Conservation (phyloP, 1,284 basidiomycete genomes). For the Cystobasidium pallidum region DNA sequence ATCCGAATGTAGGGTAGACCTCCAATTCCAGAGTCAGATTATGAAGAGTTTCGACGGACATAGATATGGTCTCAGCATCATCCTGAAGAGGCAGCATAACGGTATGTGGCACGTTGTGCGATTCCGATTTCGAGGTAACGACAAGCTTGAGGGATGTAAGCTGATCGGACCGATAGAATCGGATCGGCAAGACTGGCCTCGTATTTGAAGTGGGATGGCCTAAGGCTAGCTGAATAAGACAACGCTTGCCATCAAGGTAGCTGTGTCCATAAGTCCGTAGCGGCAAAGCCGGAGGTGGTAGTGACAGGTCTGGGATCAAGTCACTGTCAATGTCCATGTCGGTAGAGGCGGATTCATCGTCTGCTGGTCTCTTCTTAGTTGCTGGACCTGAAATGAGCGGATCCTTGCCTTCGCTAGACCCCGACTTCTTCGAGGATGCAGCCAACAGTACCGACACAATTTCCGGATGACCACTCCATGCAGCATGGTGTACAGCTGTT, state of each 20-base stretch:
- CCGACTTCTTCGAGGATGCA: conserved; percentile 51
- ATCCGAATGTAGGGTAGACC: conserved; percentile 97
- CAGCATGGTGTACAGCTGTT: conserved; percentile 88
- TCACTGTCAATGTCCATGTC: conserved; percentile 63
- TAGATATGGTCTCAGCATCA: conserved; percentile 80
- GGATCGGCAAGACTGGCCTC: conserved; percentile 48
- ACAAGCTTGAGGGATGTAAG: conserved; percentile 86
- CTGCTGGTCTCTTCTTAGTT: conserved; percentile 11
- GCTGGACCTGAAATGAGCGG: neutral
- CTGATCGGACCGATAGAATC: conserved; percentile 60
- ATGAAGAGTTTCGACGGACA: conserved; percentile 78
- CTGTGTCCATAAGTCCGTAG: conserved; percentile 88
- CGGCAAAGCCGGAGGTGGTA: conserved; percentile 98
- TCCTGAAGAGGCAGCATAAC: conserved; percentile 82
- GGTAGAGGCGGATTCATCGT: conserved; percentile 30
- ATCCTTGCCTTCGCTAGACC: neutral
- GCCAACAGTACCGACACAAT: conserved; percentile 75
- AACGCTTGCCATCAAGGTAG: conserved; percentile 73
- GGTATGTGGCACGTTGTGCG: conserved; percentile 81
- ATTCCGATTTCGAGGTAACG: conserved; percentile 79
- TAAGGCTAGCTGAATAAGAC: conserved; percentile 83
- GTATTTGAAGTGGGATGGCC: conserved; percentile 63
- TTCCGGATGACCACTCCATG: conserved; percentile 91
- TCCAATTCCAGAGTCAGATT: conserved; percentile 87
- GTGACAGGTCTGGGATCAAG: conserved; percentile 85